These are phyloP conservation scores for Niebla homalea DNA, from an alignment of 495 filamentous ascomycete species.

Conservation along the genomic window DNA sequence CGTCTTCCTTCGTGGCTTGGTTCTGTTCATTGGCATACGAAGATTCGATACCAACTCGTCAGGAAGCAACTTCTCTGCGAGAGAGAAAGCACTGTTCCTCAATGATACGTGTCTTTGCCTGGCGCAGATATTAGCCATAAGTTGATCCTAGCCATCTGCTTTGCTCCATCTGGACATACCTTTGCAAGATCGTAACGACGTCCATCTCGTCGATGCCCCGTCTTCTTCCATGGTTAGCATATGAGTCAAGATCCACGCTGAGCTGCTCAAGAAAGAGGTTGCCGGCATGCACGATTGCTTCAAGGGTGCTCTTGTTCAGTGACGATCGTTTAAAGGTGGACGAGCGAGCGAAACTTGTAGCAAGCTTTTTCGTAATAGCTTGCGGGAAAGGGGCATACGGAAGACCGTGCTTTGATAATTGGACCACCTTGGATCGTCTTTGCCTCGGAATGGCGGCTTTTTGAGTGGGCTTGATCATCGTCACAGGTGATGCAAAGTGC, in stretches of 20 bases:
- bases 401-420: constrained; percentile 60
- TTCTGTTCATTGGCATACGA: constrained; percentile 49
- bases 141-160: not conserved
- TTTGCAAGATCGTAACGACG: constrained; percentile 65
- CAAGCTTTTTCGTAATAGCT: constrained; percentile 59
- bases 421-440: constrained; percentile 36
- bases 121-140: constrained; percentile 20
- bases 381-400: constrained; percentile 61
- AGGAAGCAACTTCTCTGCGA: constrained; percentile 70
- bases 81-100: constrained; percentile 63
- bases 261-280: constrained; percentile 85
- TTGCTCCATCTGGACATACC: constrained; percentile 39
- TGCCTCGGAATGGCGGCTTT: constrained; percentile 5
- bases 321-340: constrained; percentile 46
- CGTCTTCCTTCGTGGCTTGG: constrained; percentile 3
- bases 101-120: constrained; percentile 70
- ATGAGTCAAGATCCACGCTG: constrained; percentile 62
- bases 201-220: constrained; percentile 80
- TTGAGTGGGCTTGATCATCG: not conserved
- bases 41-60: constrained; percentile 73
- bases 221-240: constrained; percentile 68
- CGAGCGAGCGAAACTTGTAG: constrained; percentile 52
- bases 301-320: constrained; percentile 58
- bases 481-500: constrained; percentile 2
- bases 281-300: constrained; percentile 61